Base-by-base conservation (phyloP, 805 yeast genomes). In the Zygosaccharomyces rouxii region DNA sequence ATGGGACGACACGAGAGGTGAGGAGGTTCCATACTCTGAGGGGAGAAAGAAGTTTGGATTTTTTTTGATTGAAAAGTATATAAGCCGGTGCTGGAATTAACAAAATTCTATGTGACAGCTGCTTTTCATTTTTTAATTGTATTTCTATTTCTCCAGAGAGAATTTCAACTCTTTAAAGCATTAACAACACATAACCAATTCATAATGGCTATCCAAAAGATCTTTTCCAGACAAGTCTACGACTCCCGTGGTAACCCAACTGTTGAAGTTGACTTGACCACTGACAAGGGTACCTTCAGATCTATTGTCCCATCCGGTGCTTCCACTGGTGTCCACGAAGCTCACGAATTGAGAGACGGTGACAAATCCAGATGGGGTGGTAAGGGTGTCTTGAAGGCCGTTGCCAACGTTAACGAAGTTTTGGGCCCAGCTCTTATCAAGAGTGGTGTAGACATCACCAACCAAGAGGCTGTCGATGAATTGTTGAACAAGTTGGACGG, bases 231-330 rank as follows among this genome's bases (percentile, higher is more conserved):
- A 79, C 86, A 83, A 81, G 96, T 92, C 76, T 92, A 94, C 85
- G 99, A 92, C 79, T 92, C 98, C 67, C 89, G 99, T 79, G 98
- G 98, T 78, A 94, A 92, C 84, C 99, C 99, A 78, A 92, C 99
- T 64, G 99, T 94, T 66, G 98, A 94, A 83, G 98, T 94, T 63
- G 98, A 94, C 70, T 69, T 92, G 67, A 78, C 85, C 81, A 92
- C 99, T 69, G 92, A 79, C 57, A 82, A 86, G 69, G 99, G 99
- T 69, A 66, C 81, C 59, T 90, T 89, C 95, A 86, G 97, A 76
- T 82, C 98, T 62, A 90, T 92, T 70, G 99, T 94, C 56, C 99
- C 99, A 73, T 89, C 97, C 59, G 99, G 99, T 78, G 99, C 99
- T 61, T 92, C 98, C 69, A 94, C 99, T 57, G 99, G 99, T 84